phyloP scores from a whole-genome alignment of 108 stramenopile genomes.

The Aurantiochytrium sp. region DNA sequence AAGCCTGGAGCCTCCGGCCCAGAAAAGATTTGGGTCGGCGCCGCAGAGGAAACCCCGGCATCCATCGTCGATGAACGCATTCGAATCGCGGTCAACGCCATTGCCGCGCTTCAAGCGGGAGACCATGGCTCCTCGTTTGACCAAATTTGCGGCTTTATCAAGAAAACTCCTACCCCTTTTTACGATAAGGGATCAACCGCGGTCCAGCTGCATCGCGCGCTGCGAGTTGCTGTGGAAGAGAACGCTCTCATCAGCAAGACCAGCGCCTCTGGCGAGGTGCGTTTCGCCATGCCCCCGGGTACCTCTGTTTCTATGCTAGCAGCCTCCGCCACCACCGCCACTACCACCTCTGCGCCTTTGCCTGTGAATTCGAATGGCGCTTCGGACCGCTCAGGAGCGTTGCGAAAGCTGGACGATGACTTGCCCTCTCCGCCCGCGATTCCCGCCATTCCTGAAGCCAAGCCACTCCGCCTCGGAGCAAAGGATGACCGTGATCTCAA shows the following conservation, averaged over 20 bases:
- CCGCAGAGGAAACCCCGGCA: not conserved
- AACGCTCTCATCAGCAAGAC: not conserved
- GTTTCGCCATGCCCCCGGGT: not conserved
- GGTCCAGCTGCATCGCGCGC: not conserved
- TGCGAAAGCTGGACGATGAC: not conserved
- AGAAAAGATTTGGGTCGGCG: not conserved
- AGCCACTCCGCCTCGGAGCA: not conserved
- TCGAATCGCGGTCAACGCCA: not conserved
- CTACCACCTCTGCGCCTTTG: not conserved
- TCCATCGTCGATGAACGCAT: not conserved
- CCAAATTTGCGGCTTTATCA: conserved; percentile 3
- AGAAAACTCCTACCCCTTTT: not conserved
- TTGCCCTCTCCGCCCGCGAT: not conserved
- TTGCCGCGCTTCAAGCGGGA: not conserved
- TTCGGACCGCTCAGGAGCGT: no score
- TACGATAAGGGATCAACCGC: not conserved
- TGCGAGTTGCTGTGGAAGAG: not conserved
- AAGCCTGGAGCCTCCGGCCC: not conserved
- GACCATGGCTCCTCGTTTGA: not conserved
- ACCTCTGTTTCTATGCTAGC: not conserved
- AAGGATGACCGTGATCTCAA: not conserved
- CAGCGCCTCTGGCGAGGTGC: not conserved
- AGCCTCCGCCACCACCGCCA: not conserved
- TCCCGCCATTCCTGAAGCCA: not conserved
- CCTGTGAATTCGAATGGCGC: no score